Conservation (phyloP, 1,139 yeast species). For the Saccharomyces uvarum region DNA sequence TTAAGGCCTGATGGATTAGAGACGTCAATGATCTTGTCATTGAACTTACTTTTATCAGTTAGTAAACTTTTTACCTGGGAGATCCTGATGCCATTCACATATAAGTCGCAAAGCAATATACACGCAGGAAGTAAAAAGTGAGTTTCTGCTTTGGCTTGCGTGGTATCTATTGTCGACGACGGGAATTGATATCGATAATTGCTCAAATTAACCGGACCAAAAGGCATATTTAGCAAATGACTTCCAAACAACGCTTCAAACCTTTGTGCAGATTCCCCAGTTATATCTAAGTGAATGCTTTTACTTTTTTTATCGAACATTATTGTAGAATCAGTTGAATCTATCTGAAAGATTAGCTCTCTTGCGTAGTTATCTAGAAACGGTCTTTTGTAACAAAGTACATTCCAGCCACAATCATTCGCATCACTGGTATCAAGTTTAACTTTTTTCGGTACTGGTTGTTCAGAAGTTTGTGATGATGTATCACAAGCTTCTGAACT, state of each 20-base stretch:
- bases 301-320: conserved; percentile 25
- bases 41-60: conserved; percentile 4
- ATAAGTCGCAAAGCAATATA: conserved; percentile 19
- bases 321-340: conserved; percentile 26
- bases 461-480: conserved; percentile 1
- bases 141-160: background rate
- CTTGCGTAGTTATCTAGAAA: conserved; percentile 45
- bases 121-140: conserved; percentile 24
- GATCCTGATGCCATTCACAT: conserved; percentile 20
- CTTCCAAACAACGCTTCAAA: conserved; percentile 24
- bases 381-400: conserved; percentile 48
- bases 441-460: conserved; percentile 8
- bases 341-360: conserved; percentile 50
- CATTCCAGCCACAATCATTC: conserved; percentile 14
- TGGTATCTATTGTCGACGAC: conserved; percentile 1
- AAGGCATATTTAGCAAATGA: conserved; percentile 11
- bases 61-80: conserved; percentile 19
- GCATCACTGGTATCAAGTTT: conserved; percentile 6
- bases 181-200: conserved; percentile 9
- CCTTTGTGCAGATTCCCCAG: conserved; percentile 28
- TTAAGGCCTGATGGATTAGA: conserved; percentile 5
- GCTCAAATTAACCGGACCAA: conserved; percentile 10
- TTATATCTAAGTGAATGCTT: conserved; percentile 27
- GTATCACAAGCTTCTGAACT: conserved; percentile 1
- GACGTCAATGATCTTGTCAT: conserved; percentile 16